phyloP scores from a whole-genome alignment of 225 moss, liverwort and hornwort genomes.

The Thuidium tamariscinum region DNA sequence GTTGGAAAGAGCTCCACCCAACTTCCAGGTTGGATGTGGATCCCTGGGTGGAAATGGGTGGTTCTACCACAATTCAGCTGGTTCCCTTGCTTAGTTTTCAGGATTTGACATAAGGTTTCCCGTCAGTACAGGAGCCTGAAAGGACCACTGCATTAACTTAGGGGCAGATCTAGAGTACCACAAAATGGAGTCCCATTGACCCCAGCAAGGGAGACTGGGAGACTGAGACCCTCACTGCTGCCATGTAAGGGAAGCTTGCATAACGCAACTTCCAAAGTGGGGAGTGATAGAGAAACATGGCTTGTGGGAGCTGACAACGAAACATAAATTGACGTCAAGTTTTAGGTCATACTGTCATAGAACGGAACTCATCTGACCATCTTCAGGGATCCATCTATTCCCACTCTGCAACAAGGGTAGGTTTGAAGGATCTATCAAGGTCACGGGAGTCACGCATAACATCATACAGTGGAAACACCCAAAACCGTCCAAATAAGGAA shows the following conservation, averaged over 20 bases:
- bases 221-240: not conserved
- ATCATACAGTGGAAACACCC: not conserved
- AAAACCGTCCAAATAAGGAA: too few species aligned
- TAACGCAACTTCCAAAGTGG: not conserved
- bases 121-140: not conserved
- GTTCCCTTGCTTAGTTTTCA: not conserved
- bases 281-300: not conserved
- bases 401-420: not conserved
- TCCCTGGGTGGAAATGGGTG: too few species aligned
- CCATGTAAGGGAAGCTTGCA: too few species aligned
- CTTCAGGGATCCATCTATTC: not conserved
- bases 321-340: not conserved
- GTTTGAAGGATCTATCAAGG: not conserved
- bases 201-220: not conserved
- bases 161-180: not conserved
- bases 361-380: not conserved
- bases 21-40: too few species aligned
- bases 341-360: not conserved
- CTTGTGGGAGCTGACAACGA: not conserved
- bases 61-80: not conserved
- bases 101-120: not conserved
- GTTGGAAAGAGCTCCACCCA: too few species aligned
- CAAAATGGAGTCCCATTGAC: not conserved
- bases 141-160: not conserved
- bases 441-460: not conserved